These are phyloP conservation scores for Corymbia citriodora DNA, from an alignment of 441 rosid species.

Conservation along the genomic window DNA sequence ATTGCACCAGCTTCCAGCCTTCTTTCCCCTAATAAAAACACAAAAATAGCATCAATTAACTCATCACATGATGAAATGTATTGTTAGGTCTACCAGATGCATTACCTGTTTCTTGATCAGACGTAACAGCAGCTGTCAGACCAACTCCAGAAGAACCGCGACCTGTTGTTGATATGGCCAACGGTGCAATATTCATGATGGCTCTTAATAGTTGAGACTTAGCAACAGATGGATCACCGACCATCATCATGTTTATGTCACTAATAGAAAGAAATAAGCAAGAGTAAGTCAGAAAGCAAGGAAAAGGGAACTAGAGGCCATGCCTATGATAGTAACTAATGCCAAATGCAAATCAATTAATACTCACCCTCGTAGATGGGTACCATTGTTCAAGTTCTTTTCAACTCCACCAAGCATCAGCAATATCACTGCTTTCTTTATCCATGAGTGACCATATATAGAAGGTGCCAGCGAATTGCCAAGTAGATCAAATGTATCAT, in stretches of 20 bases:
- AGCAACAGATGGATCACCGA: constrained; percentile 99
- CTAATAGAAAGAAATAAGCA: constrained; percentile 25
- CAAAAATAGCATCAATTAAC: background rate
- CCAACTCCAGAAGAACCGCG: constrained; percentile 99
- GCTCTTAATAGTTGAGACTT: constrained; percentile 97
- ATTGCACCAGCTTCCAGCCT: constrained; percentile 99
- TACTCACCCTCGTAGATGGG: constrained; percentile 93
- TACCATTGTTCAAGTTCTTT: constrained; percentile 91
- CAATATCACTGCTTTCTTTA: constrained; percentile 89
- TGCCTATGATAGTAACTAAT: background rate
- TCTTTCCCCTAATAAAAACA: constrained; percentile 68
- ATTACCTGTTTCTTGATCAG: constrained; percentile 98
- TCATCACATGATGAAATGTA: background rate
- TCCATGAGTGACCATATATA: constrained; percentile 95
- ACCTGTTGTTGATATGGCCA: constrained; percentile 97
- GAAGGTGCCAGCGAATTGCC: constrained; percentile 95
- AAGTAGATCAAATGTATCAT: constrained; percentile 83
- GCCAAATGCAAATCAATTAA: background rate
- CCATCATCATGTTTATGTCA: constrained; percentile 99
- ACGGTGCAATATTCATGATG: constrained; percentile 93
- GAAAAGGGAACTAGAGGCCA: background rate
- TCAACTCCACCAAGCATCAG: constrained; percentile 97
- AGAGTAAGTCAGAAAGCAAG: background rate
- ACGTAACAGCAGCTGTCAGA: constrained; percentile 97
- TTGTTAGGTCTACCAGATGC: background rate